phyloP scores from a whole-genome alignment of 2,329 filamentous ascomycete genomes.

The Colletotrichum tabaci region DNA sequence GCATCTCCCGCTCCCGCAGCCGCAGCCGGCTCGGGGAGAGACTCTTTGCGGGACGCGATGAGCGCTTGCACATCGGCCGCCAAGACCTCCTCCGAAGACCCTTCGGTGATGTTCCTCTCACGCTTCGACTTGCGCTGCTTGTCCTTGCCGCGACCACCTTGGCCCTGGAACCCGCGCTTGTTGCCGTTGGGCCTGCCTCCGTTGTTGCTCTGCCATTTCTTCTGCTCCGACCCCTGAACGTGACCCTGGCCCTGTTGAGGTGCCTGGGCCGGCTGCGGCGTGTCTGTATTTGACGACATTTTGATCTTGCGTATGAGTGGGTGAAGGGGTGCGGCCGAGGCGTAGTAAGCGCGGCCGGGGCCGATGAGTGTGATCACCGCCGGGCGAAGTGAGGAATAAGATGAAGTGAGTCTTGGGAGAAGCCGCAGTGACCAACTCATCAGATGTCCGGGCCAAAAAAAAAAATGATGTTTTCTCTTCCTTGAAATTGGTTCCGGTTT shows the following conservation, averaged over 20 bases:
- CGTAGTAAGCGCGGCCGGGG: conserved; percentile 1
- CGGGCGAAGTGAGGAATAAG: conserved; percentile 30
- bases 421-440: conserved; percentile 39
- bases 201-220: conserved; percentile 32
- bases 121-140: conserved; percentile 70
- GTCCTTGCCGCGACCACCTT: conserved; percentile 43
- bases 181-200: conserved; percentile 38
- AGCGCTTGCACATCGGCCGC: conserved; percentile 73
- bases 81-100: conserved; percentile 77
- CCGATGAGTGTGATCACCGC: conserved; percentile 12
- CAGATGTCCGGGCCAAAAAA: background rate
- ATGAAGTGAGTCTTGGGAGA: conserved; percentile 37
- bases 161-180: conserved; percentile 42
- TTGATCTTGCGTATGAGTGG: conserved; percentile 10
- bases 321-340: background rate
- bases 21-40: conserved; percentile 43
- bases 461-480: no score
- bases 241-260: conserved; percentile 35
- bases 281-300: conserved; percentile 29
- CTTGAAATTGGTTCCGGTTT: background rate
- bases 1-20: conserved; percentile 45
- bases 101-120: conserved; percentile 72
- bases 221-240: conserved; percentile 4
- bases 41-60: conserved; percentile 59
- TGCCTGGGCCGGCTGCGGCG: background rate